Evolutionary conservation across 2,329 filamentous ascomycete species (phyloP).

Genomic region (Verticillium tricorpus): DNA sequence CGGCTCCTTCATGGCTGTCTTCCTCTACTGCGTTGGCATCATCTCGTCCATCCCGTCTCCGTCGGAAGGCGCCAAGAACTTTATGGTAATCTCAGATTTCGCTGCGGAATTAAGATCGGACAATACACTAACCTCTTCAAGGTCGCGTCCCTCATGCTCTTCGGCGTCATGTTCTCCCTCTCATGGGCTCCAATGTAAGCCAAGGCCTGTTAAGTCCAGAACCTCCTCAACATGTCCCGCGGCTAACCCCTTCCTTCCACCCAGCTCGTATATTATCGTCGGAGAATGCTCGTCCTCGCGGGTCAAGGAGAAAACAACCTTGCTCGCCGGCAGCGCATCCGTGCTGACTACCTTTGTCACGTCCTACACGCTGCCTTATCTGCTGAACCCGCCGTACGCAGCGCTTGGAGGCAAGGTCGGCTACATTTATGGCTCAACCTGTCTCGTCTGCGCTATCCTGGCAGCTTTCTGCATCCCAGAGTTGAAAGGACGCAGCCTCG

Average conservation of each 20-base stretch:
- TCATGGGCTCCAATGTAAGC: slow-evolving; percentile 23
- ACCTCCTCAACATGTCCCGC: neutral
- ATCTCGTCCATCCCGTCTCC: slow-evolving; percentile 9
- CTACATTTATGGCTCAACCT: slow-evolving; percentile 16
- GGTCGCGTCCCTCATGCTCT: slow-evolving; percentile 22
- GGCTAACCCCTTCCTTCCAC: too few species aligned
- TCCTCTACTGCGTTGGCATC: slow-evolving; percentile 17
- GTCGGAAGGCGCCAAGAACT: neutral
- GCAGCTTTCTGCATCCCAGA: slow-evolving; percentile 40
- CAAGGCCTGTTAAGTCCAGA: neutral
- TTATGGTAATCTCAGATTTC: neutral
- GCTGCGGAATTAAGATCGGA: too few species aligned
- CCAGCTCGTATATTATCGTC: slow-evolving; percentile 21
- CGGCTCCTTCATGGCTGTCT: slow-evolving; percentile 17
- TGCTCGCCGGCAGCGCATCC: slow-evolving; percentile 21
- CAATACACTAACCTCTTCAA: neutral
- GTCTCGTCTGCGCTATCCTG: slow-evolving; percentile 15
- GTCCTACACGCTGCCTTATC: slow-evolving; percentile 15
- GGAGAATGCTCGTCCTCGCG: slow-evolving; percentile 18
- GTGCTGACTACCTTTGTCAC: slow-evolving; percentile 15
- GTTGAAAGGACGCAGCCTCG: slow-evolving; percentile 29
- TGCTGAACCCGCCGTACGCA: slow-evolving; percentile 12
- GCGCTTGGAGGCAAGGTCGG: slow-evolving; percentile 12
- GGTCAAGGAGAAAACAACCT: slow-evolving; percentile 25
- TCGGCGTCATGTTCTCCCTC: slow-evolving; percentile 17